phyloP scores from a whole-genome alignment of 2,329 filamentous ascomycete genomes.

The Diplodia mutila region DNA sequence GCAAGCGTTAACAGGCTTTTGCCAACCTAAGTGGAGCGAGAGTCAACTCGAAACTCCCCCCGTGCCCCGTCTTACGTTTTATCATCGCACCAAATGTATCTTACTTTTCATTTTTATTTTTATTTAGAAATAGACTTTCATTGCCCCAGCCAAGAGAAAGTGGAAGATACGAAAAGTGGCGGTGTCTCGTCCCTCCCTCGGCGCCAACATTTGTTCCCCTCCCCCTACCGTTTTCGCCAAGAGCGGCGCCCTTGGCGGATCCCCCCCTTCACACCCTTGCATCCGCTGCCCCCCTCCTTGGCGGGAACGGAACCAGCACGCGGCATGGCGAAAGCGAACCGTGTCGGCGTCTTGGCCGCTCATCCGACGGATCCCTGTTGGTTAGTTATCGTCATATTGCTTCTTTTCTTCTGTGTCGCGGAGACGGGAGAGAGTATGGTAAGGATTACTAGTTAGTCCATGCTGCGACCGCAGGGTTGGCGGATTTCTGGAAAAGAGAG shows the following conservation, averaged over 20 bases:
- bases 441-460: too few species aligned
- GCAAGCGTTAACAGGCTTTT: too few species aligned
- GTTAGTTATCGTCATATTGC: background rate
- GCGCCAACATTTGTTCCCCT: background rate
- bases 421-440: background rate
- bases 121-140: background rate
- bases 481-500: too few species aligned
- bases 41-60: background rate
- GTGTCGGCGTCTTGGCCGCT: background rate
- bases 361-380: background rate
- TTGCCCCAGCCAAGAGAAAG: background rate
- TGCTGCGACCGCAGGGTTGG: too few species aligned
- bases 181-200: slow-evolving; percentile 5
- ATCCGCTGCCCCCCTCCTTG: background rate
- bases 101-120: background rate
- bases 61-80: background rate
- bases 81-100: background rate
- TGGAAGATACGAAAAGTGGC: background rate
- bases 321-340: slow-evolving; percentile 12
- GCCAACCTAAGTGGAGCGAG: background rate
- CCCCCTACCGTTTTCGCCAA: background rate
- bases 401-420: background rate
- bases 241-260: slow-evolving; percentile 18
- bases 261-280: background rate
- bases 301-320: background rate